Evolutionary conservation across 306 rosid genomes (phyloP).

Genomic region (Carpinus viminea): DNA sequence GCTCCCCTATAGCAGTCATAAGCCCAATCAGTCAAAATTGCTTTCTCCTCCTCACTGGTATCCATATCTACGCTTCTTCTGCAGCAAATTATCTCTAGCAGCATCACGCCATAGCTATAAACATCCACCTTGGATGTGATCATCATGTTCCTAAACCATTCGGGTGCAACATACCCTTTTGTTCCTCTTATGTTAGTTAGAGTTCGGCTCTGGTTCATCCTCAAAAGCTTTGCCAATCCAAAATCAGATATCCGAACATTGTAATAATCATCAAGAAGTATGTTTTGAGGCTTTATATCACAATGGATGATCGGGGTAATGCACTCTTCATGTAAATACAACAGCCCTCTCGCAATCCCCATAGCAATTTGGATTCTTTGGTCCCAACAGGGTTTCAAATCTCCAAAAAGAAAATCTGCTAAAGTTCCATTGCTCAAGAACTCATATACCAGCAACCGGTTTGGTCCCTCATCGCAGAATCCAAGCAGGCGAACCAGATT

Average conservation of each 20-base stretch:
- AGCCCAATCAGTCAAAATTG: slow-evolving; percentile 32
- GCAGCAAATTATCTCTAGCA: slow-evolving; percentile 43
- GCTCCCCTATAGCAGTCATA: slow-evolving; percentile 21
- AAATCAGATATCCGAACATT: slow-evolving; percentile 38
- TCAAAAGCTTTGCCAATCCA: slow-evolving; percentile 46
- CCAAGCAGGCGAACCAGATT: slow-evolving; percentile 30
- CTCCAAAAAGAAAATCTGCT: slow-evolving; percentile 25
- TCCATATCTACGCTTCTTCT: slow-evolving; percentile 20
- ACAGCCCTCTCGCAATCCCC: slow-evolving; percentile 31
- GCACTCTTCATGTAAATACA: slow-evolving; percentile 50
- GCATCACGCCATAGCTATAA: slow-evolving; percentile 36
- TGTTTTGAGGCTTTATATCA: slow-evolving; percentile 56
- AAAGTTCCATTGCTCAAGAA: slow-evolving; percentile 33
- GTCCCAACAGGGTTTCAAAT: slow-evolving; percentile 31
- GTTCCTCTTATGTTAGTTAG: slow-evolving; percentile 37
- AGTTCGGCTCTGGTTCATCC: slow-evolving; percentile 35
- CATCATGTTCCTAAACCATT: slow-evolving; percentile 32
- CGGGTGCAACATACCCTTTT: slow-evolving; percentile 51
- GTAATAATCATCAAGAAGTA: slow-evolving; percentile 34
- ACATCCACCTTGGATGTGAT: slow-evolving; percentile 42
- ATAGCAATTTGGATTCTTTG: slow-evolving; percentile 21
- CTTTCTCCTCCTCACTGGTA: neutral
- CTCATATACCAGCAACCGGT: slow-evolving; percentile 31
- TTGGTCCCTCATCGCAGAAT: slow-evolving; percentile 23
- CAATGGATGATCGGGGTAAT: slow-evolving; percentile 43